Evolutionary conservation across 805 yeast species (phyloP).

Genomic region (Candida sphagnicola): DNA sequence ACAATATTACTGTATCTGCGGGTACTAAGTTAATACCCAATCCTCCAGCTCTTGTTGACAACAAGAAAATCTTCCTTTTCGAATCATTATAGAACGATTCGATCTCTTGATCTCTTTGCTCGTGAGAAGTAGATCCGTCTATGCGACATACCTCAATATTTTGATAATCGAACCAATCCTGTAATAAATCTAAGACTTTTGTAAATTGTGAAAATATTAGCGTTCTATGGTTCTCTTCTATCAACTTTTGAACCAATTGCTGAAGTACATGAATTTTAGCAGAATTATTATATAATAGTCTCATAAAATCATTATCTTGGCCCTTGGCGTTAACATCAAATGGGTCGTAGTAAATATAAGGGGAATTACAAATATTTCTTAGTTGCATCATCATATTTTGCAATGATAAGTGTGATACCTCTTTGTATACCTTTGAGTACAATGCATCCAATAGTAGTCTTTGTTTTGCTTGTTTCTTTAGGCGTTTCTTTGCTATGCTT

Average conservation of each 20-base stretch:
- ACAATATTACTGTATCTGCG: conserved; percentile 86
- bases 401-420: conserved; percentile 37
- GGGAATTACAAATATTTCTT: conserved; percentile 80
- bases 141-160: conserved; percentile 51
- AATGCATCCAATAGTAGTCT: conserved; percentile 10
- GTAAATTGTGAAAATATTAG: conserved; percentile 87
- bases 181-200: conserved; percentile 71
- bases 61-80: conserved; percentile 51
- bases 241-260: conserved; percentile 52
- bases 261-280: conserved; percentile 71
- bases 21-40: conserved; percentile 81
- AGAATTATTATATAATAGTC: conserved; percentile 46
- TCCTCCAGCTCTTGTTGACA: conserved; percentile 94
- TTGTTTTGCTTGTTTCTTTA: conserved; percentile 9
- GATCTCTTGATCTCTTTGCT: conserved; percentile 62
- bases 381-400: conserved; percentile 79
- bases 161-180: conserved; percentile 63
- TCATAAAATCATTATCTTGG: conserved; percentile 25
- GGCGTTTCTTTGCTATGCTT: background rate
- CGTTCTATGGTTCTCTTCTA: conserved; percentile 57
- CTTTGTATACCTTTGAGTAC: conserved; percentile 12
- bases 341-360: conserved; percentile 80
- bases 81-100: conserved; percentile 39
- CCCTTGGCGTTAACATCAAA: conserved; percentile 33
- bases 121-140: conserved; percentile 73